Percentiles rank a stretch among this genome's conserved stretches.
These are phyloP conservation scores for Excoecaria cochinchinensis DNA, from an alignment of 345 rosid genomes.

Conservation along the genomic window DNA sequence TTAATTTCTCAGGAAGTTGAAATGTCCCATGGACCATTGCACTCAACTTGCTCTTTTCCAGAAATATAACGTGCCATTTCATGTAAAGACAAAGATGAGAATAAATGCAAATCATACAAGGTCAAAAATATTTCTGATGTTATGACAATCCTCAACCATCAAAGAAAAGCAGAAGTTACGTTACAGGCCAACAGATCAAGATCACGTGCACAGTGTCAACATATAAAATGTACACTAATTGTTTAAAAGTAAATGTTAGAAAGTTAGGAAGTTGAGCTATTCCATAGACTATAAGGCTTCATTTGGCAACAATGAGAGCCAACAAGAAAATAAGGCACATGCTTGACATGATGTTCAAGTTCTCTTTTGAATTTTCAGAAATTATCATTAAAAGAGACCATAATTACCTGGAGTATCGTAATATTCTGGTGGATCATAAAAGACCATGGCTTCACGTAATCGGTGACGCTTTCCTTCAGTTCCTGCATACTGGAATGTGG, in stretches of 20 bases:
- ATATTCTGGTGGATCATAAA: constrained; percentile 89
- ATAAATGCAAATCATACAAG: not conserved
- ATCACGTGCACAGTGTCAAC: not conserved
- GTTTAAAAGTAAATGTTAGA: not conserved
- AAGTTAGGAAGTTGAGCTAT: not conserved
- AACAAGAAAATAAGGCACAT: not conserved
- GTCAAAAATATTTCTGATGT: not conserved
- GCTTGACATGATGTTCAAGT: not conserved
- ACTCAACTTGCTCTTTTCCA: not conserved
- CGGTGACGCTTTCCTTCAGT: constrained; percentile 98
- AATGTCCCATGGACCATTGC: not conserved
- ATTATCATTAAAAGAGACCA: not conserved
- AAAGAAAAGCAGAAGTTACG: not conserved
- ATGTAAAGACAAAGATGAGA: not conserved
- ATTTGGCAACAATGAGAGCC: not conserved
- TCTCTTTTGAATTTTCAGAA: constrained; percentile 4
- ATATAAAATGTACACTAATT: not conserved
- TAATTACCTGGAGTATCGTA: constrained; percentile 73
- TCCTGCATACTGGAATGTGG: constrained; percentile 95
- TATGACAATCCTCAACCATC: not conserved
- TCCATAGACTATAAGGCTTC: constrained; percentile 3
- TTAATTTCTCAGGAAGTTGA: constrained; percentile 10
- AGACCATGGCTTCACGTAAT: constrained; percentile 82
- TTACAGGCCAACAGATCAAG: not conserved
- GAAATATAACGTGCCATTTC: not conserved